These are phyloP conservation scores for Solidago caesia DNA, from an alignment of 129 eudicot species.

Conservation along the genomic window DNA sequence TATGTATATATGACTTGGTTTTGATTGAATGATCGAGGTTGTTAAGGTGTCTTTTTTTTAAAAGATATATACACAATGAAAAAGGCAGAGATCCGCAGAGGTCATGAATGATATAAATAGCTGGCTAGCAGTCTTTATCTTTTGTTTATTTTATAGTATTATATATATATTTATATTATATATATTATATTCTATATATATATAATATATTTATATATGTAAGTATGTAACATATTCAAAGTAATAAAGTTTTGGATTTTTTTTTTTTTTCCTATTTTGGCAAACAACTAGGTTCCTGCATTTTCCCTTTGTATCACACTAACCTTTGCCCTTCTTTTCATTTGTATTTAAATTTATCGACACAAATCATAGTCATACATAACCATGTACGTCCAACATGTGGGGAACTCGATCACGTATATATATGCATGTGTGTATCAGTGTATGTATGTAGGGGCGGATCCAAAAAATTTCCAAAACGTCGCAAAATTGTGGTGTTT, in stretches of 20 bases:
- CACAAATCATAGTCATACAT: slow-evolving; percentile 4
- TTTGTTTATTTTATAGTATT: slow-evolving; percentile 13
- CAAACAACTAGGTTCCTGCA: slow-evolving; percentile 45
- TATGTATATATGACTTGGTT: background rate
- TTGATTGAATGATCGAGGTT: background rate
- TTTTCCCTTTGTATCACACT: slow-evolving; percentile 16
- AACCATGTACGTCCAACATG: background rate
- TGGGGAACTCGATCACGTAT: background rate
- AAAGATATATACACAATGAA: slow-evolving; percentile 34
- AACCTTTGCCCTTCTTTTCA: slow-evolving; percentile 30
- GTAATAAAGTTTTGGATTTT: slow-evolving; percentile 39
- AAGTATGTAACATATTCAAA: background rate
- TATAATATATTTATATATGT: too few species aligned
- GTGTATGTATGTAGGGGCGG: background rate
- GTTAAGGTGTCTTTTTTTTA: slow-evolving; percentile 30
- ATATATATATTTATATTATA: too few species aligned
- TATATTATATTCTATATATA: too few species aligned
- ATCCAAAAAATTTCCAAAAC: background rate
- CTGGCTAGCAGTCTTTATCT: slow-evolving; percentile 40
- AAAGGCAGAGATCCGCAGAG: slow-evolving; percentile 39
- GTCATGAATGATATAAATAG: slow-evolving; percentile 77
- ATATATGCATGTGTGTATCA: background rate
- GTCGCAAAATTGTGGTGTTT: too few species aligned
- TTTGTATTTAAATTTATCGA: slow-evolving; percentile 27
- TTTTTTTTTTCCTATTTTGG: slow-evolving; percentile 55